Percentiles rank a stretch among this genome's conserved stretches.
phyloP scores from a whole-genome alignment of 1,284 basidiomycete genomes.

The Cystobasidium sp. region DNA sequence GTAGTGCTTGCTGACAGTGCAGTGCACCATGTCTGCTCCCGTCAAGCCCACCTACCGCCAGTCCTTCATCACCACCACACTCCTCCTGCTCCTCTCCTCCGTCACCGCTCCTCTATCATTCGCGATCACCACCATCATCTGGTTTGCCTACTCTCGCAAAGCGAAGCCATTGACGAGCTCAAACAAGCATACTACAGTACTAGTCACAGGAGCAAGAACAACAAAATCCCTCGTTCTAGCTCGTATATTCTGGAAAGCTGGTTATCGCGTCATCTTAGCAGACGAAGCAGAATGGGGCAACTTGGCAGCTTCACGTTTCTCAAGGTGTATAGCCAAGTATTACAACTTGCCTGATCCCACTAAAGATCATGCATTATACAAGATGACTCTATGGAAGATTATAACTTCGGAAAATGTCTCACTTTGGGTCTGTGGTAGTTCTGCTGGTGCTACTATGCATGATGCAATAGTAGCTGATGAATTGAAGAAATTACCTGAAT shows the following conservation, averaged over 20 bases:
- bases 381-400: constrained; percentile 54
- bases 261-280: constrained; percentile 59
- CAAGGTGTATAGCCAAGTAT: constrained; percentile 53
- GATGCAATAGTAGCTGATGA: constrained; percentile 55
- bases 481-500: constrained; percentile 53
- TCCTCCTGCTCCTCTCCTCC: constrained; percentile 51
- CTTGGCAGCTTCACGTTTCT: constrained; percentile 58
- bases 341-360: constrained; percentile 46
- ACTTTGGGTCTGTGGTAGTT: constrained; percentile 59
- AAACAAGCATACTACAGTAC: constrained; percentile 53
- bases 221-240: constrained; percentile 58
- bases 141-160: constrained; percentile 44
- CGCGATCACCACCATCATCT: constrained; percentile 45
- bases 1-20: not conserved
- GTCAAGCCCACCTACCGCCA: constrained; percentile 50
- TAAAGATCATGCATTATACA: constrained; percentile 49
- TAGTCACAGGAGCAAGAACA: constrained; percentile 60
- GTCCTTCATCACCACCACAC: constrained; percentile 52
- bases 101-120: constrained; percentile 52
- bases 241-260: constrained; percentile 58
- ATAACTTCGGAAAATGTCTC: constrained; percentile 54
- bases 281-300: constrained; percentile 59
- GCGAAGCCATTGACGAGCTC: constrained; percentile 8
- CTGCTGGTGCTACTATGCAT: constrained; percentile 58
- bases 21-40: constrained; percentile 47